Evolutionary conservation across 192 early-diverging fungal genomes (phyloP), one percentile per base, ranked within the genome.

Genomic region (Coemansia sp.): DNA sequence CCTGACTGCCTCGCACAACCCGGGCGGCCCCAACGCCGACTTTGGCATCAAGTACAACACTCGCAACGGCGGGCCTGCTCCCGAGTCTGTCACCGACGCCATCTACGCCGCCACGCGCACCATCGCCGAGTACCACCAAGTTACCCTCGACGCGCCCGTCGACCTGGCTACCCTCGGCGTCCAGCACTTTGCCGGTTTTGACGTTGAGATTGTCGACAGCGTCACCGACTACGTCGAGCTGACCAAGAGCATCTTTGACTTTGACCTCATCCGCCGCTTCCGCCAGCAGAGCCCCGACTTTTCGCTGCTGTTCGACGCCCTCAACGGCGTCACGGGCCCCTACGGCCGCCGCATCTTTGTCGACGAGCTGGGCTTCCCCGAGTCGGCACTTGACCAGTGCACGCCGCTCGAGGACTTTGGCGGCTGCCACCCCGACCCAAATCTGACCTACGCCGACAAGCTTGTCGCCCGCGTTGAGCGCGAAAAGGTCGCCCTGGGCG

Each of bases 21-120:
- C 97, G 20, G 97, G 97, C 60, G 97, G 97, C 57, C 97, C 97
- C 31, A 87, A 95, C 36, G 92, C 95, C 71, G 97, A 99, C 82
- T 99, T 99, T 89, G 97, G 97, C 61, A 96, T 99, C 81, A 99
- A 99, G 85, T 99, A 94, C 85, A 99, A 99, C 84, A 91, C 92
- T 69, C 85, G 87, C 87, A 99, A 97, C 80, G 97, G 97, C 57
- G 97, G 95, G 31, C 95, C 97, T 22, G 97, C 97, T 33, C 96
- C 97, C 13, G 97, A 99, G 78, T 75, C 78, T n/a, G 90, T 99
- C 50, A 99, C 97, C 3, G 90, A 99, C 78, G 90, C 89, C 66
- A 97, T 99, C 61, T 97, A 94, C 84, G 87, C 90, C 69, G 88
- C 91, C 60, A 89, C 95, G 16, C 92, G 92, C 75, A 81, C 86